Conservation (phyloP, 73 alveolate genomes). For the Paraurostyla sp. region DNA sequence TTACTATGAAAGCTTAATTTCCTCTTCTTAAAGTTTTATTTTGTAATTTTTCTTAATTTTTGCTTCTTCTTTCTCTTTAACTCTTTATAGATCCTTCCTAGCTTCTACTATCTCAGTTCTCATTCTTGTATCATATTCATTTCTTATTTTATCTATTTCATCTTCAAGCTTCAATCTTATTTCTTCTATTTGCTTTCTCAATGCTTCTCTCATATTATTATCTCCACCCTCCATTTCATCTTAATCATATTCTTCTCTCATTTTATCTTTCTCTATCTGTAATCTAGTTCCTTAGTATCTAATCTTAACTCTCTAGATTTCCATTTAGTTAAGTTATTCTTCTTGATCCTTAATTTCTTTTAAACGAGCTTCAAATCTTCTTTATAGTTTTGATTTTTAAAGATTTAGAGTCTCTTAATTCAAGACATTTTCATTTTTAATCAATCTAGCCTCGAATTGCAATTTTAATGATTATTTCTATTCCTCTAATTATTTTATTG, state of each 20-base stretch:
- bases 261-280: neutral
- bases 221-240: neutral
- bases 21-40: neutral
- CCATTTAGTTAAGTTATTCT: neutral
- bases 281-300: neutral
- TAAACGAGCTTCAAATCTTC: neutral
- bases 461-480: neutral
- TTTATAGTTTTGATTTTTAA: neutral
- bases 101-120: neutral
- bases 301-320: constrained; percentile 7
- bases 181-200: neutral
- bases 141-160: neutral
- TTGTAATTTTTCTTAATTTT: neutral
- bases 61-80: neutral
- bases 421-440: neutral
- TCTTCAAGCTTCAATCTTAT: constrained; percentile 8
- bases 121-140: neutral
- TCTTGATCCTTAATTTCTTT: constrained; percentile 1
- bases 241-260: neutral
- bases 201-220: neutral
- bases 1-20: neutral
- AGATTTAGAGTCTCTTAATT: neutral
- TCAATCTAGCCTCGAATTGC: neutral
- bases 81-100: neutral
- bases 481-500: too few relatives aligned